phyloP scores from a whole-genome alignment of 495 filamentous ascomycete genomes.

The Glutinoglossum americanum region DNA sequence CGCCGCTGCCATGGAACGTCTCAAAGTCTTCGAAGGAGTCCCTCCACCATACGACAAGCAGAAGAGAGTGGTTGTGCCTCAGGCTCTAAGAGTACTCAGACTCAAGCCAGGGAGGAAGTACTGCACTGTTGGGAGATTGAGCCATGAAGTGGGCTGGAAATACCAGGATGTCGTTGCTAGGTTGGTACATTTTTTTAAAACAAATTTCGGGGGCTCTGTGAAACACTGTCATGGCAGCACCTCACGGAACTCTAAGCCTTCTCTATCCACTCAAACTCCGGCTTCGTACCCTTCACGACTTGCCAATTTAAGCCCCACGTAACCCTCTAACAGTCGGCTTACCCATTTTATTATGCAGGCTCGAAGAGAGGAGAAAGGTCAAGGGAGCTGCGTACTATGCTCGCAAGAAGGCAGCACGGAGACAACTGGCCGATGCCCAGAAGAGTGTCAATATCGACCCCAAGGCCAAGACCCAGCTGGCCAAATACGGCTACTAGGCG shows the following conservation, averaged over 20 bases:
- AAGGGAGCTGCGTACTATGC: slow-evolving; percentile 98
- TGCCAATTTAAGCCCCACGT: not conserved
- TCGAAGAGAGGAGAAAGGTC: slow-evolving; percentile 97
- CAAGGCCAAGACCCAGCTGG: slow-evolving; percentile 47
- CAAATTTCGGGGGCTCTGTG: not conserved
- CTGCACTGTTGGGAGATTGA: slow-evolving; percentile 93
- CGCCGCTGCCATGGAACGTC: slow-evolving; percentile 84
- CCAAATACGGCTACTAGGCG: slow-evolving; percentile 46
- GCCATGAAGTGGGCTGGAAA: slow-evolving; percentile 99
- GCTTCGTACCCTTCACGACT: slow-evolving; percentile 1
- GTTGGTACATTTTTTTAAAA: slow-evolving; percentile 31
- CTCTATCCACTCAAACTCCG: too few relatives aligned
- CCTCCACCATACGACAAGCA: slow-evolving; percentile 98
- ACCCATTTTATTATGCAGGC: slow-evolving; percentile 27
- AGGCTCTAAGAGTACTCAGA: slow-evolving; percentile 83
- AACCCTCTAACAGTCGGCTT: not conserved
- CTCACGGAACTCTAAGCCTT: too few relatives aligned
- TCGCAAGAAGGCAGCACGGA: slow-evolving; percentile 89
- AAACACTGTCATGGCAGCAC: not conserved
- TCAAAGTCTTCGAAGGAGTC: slow-evolving; percentile 99
- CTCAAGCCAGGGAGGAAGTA: slow-evolving; percentile 98
- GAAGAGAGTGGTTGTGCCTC: slow-evolving; percentile 97
- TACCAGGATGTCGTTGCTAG: slow-evolving; percentile 96
- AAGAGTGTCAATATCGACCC: slow-evolving; percentile 74
- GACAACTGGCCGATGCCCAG: slow-evolving; percentile 75